Base-by-base conservation (phyloP, 108 stramenopile genomes). In the Asterionellopsis glacialis region DNA sequence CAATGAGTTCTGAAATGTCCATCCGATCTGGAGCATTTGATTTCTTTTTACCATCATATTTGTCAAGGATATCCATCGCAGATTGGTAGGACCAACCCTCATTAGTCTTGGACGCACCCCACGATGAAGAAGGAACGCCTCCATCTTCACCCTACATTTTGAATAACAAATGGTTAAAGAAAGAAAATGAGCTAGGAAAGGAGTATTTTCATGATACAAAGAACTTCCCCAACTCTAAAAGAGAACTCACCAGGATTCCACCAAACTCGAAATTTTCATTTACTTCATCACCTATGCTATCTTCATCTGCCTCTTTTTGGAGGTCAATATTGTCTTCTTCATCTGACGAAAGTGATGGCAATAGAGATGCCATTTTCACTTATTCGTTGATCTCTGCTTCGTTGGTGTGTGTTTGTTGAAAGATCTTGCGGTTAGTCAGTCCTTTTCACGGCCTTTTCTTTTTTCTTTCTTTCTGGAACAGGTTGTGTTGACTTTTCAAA, bases 61-160 rank as follows among this genome's bases (percentile, higher is more conserved):
- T 62, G 27, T 79, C 64, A 16, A 92, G 62, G 23, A 81, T 63
- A 23, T 82, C 63, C 57, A 92, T 59, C 16, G 87, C 90, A 11
- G 87, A 84, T 59, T 85, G 81, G 65, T 88, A 92, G 22, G 83
- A 85, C 90, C 90, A 91, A 27, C 86, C 79, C 55, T 72, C 33
- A 33, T 33, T 33, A 33, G 5, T 33, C 33, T 33, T 33, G 77
- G 76, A 54, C 21, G 15, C 71, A 23, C 41, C 42, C 7, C 61
- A 53, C 10, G 64, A 58, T 12, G 65, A 57, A 42, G 71, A 61
- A 14, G 59, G 61, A 13, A 72, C 23, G 40, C 62, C 75, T 26
- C 86, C 90, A 71, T 91, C 90, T 74, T 91, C 90, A 27, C 86
- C 90, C 33, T 33, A 5, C 5, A 33, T 33, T 33, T 33, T 33